Evolutionary conservation across 2,329 filamentous ascomycete genomes (phyloP).

Genomic region (Clarireedia sp.): DNA sequence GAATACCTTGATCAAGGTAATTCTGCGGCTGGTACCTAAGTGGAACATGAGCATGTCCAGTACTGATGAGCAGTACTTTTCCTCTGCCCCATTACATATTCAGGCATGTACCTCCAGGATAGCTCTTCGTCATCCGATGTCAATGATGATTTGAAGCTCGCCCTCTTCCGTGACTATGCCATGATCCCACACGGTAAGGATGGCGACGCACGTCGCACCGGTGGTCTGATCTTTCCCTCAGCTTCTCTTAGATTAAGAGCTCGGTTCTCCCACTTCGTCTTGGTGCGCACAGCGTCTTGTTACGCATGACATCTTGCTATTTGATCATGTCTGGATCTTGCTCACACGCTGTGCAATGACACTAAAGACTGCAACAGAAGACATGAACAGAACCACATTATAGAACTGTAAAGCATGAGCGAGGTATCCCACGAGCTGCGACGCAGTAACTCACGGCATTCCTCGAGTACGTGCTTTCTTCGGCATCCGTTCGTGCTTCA

Average conservation of each 20-base stretch:
- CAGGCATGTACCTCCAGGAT: too few relatives aligned
- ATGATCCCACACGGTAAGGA: too few relatives aligned
- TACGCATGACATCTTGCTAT: background rate
- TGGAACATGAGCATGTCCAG: background rate
- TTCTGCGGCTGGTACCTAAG: background rate
- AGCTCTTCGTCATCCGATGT: too few relatives aligned
- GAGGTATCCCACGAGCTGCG: slow-evolving; percentile 1
- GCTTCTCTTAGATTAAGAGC: too few relatives aligned
- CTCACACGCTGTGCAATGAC: slow-evolving; percentile 77
- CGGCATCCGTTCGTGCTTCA: slow-evolving; percentile 83
- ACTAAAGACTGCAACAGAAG: slow-evolving; percentile 90
- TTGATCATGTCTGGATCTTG: slow-evolving; percentile 18
- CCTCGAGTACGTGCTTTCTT: slow-evolving; percentile 89
- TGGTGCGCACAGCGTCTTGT: background rate
- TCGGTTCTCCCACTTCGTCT: background rate
- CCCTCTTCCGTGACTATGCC: too few relatives aligned
- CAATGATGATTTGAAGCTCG: too few relatives aligned
- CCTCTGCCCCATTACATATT: background rate
- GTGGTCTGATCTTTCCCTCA: too few relatives aligned
- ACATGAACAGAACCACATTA: slow-evolving; percentile 93
- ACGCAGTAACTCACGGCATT: slow-evolving; percentile 61
- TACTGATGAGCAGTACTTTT: background rate
- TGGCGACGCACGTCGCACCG: too few relatives aligned
- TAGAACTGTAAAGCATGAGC: slow-evolving; percentile 63
- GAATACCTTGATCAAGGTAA: background rate